Evolutionary conservation across 208 protist species (phyloP).

Genomic region (Leishmania aethiopica): DNA sequence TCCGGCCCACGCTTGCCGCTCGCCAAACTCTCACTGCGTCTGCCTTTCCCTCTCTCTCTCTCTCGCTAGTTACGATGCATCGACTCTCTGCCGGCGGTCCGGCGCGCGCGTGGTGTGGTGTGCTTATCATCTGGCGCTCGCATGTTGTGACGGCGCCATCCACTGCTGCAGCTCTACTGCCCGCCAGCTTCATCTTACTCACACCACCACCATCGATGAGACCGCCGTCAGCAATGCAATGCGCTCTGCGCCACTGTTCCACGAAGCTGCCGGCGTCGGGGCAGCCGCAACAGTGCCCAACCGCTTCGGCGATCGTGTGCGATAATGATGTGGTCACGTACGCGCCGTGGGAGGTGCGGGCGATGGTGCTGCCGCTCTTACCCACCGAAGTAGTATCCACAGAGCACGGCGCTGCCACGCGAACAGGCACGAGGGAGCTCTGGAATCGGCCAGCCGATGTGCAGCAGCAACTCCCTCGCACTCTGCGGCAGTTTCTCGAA

Average conservation of each 20-base stretch:
- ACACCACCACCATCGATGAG: not conserved
- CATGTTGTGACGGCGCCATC: not conserved
- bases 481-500: constrained; percentile 12
- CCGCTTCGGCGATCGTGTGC: not conserved
- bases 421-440: not conserved
- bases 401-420: not conserved
- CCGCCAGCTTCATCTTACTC: not conserved
- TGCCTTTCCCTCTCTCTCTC: no score
- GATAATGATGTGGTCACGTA: constrained; percentile 20
- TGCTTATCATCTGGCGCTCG: not conserved
- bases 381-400: constrained; percentile 10
- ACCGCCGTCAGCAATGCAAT: not conserved
- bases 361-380: constrained; percentile 48
- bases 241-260: constrained; percentile 5
- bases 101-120: not conserved
- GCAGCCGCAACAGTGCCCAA: not conserved
- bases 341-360: constrained; percentile 62
- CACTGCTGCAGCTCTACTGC: not conserved
- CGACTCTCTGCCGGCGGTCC: not conserved
- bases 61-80: not conserved
- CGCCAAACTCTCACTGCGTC: not conserved
- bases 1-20: not conserved
- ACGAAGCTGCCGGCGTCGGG: not conserved
- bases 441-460: not conserved
- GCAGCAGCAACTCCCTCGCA: constrained; percentile 4